Base-by-base conservation (phyloP, 768 basidiomycete species). In the Chalciporus piperatus region DNA sequence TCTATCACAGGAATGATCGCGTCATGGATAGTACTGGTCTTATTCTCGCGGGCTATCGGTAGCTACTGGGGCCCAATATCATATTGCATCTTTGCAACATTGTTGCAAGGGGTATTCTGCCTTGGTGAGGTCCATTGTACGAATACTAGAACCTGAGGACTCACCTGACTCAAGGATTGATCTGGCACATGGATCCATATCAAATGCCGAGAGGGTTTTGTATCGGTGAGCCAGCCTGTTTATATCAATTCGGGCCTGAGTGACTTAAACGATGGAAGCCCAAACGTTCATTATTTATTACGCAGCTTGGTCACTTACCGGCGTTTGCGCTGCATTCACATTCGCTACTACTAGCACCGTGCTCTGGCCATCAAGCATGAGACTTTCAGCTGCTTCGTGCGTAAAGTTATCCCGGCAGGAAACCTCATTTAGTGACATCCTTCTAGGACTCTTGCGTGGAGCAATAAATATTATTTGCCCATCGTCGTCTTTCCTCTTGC, bases 101-200 rank as follows among this genome's bases (percentile, higher is more conserved):
- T 80, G 7, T 59, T 84, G 52, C 77, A 87, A 54, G 76, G 73
- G 3, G 68, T 75, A 9, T 84, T 87, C 59, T 83, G 80, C 59
- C 62, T 87, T 3, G 84, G 85, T 84, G 48, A 45, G 76, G 41
- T 0, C 4, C 4, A 13, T n/a, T 14, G 22, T 30, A 14, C 20
- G n/a, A 25, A 12, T 20, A 14, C 17, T 8, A 27, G 42, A 19
- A 17, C n/a, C 4, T 10, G 11, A 4, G 32, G 32, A 27, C 41
- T 58, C 22, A 55, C 33, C 12, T 45, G 16, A 16, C 17, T 56
- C 19, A 8, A 86, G 85, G 85, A 11, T 76, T 87, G 67, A 72
- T 82, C 13, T 85, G 81, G 74, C 64, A 68, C 45, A 86, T 87
- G 85, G 71, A 82, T 56, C 82, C 85, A 1, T 71, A 69, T 44